Evolutionary conservation across 305 asterid genomes (phyloP).

Genomic region (Solanum chacoense): DNA sequence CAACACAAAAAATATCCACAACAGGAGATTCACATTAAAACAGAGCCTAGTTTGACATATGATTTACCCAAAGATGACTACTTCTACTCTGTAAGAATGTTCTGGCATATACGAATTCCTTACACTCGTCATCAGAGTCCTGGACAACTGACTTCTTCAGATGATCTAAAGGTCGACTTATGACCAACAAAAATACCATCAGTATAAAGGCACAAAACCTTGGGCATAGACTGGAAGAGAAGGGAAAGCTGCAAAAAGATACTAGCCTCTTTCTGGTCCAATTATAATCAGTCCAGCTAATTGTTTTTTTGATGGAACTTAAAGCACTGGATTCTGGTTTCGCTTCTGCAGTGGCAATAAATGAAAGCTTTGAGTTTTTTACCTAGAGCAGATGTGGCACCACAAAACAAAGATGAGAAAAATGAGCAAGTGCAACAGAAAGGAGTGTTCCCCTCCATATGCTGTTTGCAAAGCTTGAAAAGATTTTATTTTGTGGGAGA

Average conservation of each 20-base stretch:
- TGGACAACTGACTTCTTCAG: neutral
- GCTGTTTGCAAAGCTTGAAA: neutral
- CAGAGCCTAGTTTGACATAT: neutral
- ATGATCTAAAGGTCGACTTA: neutral
- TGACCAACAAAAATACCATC: neutral
- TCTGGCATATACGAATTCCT: neutral
- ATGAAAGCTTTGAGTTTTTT: conserved; percentile 44
- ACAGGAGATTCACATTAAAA: neutral
- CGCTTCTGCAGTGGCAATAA: conserved; percentile 78
- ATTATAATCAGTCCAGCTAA: conserved; percentile 55
- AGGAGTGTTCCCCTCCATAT: neutral
- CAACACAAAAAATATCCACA: neutral
- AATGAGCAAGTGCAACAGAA: neutral
- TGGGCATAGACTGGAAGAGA: neutral
- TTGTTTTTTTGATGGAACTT: conserved; percentile 27
- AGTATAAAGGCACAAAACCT: neutral
- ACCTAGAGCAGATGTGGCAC: conserved; percentile 34
- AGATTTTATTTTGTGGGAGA: neutral
- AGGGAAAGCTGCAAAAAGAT: neutral
- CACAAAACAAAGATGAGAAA: neutral
- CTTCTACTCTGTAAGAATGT: neutral
- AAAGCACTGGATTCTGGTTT: conserved; percentile 49
- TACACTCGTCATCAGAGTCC: neutral
- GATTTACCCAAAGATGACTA: neutral
- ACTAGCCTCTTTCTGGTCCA: conserved; percentile 99